These are phyloP conservation scores for Guyanaporus albipodus DNA, from an alignment of 768 basidiomycete genomes.

Conservation along the genomic window DNA sequence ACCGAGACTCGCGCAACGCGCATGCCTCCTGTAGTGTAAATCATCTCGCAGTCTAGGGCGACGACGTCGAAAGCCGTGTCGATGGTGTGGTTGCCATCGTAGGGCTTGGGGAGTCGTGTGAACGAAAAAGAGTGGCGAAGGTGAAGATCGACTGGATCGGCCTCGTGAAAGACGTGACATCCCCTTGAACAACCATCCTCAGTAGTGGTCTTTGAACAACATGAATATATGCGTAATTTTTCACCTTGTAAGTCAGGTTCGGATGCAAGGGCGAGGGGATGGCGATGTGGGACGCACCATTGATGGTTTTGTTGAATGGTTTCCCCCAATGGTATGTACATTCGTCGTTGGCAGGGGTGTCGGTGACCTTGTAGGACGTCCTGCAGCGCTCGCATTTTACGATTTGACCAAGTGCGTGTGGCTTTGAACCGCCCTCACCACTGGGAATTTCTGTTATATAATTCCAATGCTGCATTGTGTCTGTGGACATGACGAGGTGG, in stretches of 20 bases:
- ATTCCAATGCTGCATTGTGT: conserved; percentile 60
- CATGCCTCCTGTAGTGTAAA: conserved; percentile 91
- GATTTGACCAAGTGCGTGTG: conserved; percentile 58
- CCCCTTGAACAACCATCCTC: conserved; percentile 72
- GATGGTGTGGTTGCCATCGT: conserved; percentile 1
- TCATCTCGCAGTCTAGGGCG: conserved; percentile 95
- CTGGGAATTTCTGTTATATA: conserved; percentile 69
- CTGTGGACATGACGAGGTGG: conserved; percentile 53
- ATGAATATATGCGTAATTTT: conserved; percentile 66
- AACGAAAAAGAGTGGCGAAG: conserved; percentile 68
- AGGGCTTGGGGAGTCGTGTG: conserved; percentile 26
- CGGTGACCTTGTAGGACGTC: conserved; percentile 64
- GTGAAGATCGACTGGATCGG: conserved; percentile 60
- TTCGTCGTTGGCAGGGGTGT: conserved; percentile 49
- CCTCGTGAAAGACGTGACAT: conserved; percentile 90
- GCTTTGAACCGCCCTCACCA: conserved; percentile 59
- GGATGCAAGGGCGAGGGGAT: neutral
- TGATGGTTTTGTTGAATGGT: conserved; percentile 53
- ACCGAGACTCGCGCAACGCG: conserved; percentile 88
- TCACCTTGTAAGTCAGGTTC: conserved; percentile 46
- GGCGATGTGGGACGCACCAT: conserved; percentile 45
- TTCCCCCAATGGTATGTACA: conserved; percentile 87
- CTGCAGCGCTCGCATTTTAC: conserved; percentile 78
- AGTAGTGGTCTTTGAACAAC: conserved; percentile 63
- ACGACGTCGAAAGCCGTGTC: conserved; percentile 65